Evolutionary conservation across 352 stramenopile genomes (phyloP), one percentile per base, ranked within the genome.

Genomic region (Globisporangium iwayamae): DNA sequence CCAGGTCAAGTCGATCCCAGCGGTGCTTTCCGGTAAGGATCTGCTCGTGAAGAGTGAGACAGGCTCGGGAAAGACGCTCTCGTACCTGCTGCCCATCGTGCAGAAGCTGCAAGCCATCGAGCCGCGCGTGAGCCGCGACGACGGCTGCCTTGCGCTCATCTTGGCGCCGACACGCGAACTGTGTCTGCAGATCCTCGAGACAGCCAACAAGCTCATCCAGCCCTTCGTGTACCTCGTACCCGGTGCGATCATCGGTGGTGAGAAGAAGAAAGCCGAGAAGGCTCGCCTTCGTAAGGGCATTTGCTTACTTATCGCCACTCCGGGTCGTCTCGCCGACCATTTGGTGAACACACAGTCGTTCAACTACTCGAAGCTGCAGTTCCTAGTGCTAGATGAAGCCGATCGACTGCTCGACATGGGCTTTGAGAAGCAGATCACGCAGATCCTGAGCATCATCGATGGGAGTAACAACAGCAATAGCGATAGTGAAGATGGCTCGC

Each of bases 321-420:
- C 98, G 3, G 98, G 97, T 32, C 87, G 98, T 56, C 74, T 99
- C 7, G 87, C 98, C 14, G 98, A 99, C 68, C 74, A 93, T 45
- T 73, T 99, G n/a, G 82, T 99, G 20, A 97, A 99, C 69, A 93
- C 96, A 30, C 89, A 96, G 25, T 82, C 87, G 51, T 91, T 99
- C 59, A 87, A 83, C 57, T 93, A 99, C 62, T 67, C 78, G 18
- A 74, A 74, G 32, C 93, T 99, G 38, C 89, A 93, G 46, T 93
- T 99, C 78, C 81, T 99, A 32, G 88, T 99, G 18, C 81, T 99
- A 0, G 98, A 99, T 71, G 98, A 99, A 69, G 97, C 97, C 70
- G 98, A 99, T 91, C 87, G 97, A 39, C 97, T 99, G 92, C 75
- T 99, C 16, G 98, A 99, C 75, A 99, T 99, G 98, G 98, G 97